Base-by-base conservation (phyloP, 495 filamentous ascomycete species). In the Glarea lozoyensis region DNA sequence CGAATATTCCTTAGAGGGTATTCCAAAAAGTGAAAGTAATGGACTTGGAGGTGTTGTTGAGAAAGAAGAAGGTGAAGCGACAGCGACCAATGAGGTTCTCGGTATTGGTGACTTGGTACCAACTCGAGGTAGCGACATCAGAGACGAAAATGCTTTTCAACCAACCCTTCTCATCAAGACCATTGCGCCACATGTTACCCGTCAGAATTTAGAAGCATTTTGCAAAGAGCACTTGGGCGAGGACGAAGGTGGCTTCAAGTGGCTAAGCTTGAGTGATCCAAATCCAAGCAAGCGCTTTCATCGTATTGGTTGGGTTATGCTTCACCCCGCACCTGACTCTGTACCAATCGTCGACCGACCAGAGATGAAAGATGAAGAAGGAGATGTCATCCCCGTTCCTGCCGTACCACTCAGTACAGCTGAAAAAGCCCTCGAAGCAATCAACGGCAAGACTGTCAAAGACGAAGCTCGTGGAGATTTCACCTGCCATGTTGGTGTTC, bases 151-250 rank as follows among this genome's bases (percentile, higher is more conserved):
- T 35, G 68, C 86, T 13, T 75, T 76, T 46, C 85, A 93, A 61
- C 93, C 92, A 11, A 89, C 93, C 1, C 69, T 99, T 19, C 75
- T 99, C 31, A 95, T 99, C 66, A 99, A 99, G 66, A 99, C 92
- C 0, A 84, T 99, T 58, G 92, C 93, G 10, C 93, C 92, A 2
- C 90, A 90, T 48, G 93, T 99, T 35, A 94, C 84, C 54, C 82
- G 93, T n/a, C 78, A 78, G 13, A 95, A 94, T 55, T 76, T 99
- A 39, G 89, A 96, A 59, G 81, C 65, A 2, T 93, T 94, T 47
- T 94, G 87, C 64, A 88, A 85, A 54, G 88, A 94, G 60, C 85
- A 95, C 60, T 73, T 94, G 0, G 84, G 88, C 18, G 86, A 93
- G 49, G 75, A 75, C 17, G 79, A 88, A 47, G 87, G 89, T 42